Base-by-base conservation (phyloP, 345 rosid species). In the Citrus trifoliata region DNA sequence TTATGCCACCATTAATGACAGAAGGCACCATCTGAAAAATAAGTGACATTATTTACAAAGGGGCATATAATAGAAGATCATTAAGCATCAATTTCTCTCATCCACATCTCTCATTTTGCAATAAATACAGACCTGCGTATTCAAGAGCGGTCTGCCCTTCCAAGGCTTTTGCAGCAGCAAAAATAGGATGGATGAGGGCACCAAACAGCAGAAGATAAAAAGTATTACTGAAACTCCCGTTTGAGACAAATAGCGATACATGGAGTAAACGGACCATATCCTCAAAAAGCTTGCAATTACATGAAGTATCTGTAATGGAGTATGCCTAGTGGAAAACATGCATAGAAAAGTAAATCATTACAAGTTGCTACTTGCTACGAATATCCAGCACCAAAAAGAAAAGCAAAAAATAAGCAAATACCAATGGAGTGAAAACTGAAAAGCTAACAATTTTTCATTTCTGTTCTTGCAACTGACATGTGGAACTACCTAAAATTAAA, bases 191-290 rank as follows among this genome's bases (percentile, higher is more conserved):
- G 98, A 87, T 7, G 98, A 89, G 14, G 97, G 97, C 27, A 91
- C 92, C 73, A 96, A 78, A 87, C 98, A 96, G 74, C 92, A 80
- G 89, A 96, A 93, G 76, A 89, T 89, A 81, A 96, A 96, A 78
- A 94, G 97, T 71, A 87, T 88, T n/a, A 90, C 97, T 2, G 98
- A 88, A 56, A 98, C 94, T 76, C 97, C 98, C 2, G 95, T 93
- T 46, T 90, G 89, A 73, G 85, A 81, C 86, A 96, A 87, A 83
- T 94, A 96, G 2, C 82, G 88, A 73, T 91, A 90, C 95, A 90
- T 88, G 38, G 98, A 91, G 81, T 96, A 93, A 67, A 96, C 94
- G 37, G 99, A 96, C 99, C 99, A 96, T 87, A 94, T 94, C 85
- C 98, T 89, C 70, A 93, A 82, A 30, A 96, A 90, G 87, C 90